phyloP scores from a whole-genome alignment of 805 yeast genomes.

The Wickerhamiella brachini region DNA sequence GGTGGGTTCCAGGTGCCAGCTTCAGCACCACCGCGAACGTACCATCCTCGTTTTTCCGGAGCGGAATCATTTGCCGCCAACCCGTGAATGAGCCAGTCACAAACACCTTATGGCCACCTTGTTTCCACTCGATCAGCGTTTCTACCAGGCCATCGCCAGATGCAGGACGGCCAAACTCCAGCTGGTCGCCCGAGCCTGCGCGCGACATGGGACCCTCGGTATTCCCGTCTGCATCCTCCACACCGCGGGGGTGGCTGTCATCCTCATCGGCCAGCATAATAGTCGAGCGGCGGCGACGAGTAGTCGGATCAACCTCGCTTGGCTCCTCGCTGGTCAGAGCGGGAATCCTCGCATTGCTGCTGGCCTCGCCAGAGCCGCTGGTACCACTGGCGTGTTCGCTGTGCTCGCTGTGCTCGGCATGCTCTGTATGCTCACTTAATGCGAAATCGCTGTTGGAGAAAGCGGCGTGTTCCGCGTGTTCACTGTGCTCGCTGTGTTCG shows the following conservation, averaged over 20 bases:
- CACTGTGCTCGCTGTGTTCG: neutral
- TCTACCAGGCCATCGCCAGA: conserved; percentile 15
- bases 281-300: conserved; percentile 13
- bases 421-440: conserved; percentile 4
- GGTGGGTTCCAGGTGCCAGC: conserved; percentile 76
- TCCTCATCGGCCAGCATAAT: conserved; percentile 14
- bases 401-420: conserved; percentile 3
- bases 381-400: neutral
- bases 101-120: conserved; percentile 91
- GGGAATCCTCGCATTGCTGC: neutral
- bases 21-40: conserved; percentile 23
- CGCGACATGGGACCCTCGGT: conserved; percentile 19
- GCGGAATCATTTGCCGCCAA: conserved; percentile 95
- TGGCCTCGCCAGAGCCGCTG: too few relatives aligned
- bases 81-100: conserved; percentile 97
- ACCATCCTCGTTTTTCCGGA: conserved; percentile 32
- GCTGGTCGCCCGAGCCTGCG: conserved; percentile 20
- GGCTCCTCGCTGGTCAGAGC: neutral
- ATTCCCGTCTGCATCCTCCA: neutral
- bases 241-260: conserved; percentile 3
- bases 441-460: too few relatives aligned
- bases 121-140: conserved; percentile 50
- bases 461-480: neutral
- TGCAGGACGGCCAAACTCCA: conserved; percentile 12
- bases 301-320: conserved; percentile 5